phyloP scores from a whole-genome alignment of 129 eudicot genomes.

The Flaveria sonorensis region DNA sequence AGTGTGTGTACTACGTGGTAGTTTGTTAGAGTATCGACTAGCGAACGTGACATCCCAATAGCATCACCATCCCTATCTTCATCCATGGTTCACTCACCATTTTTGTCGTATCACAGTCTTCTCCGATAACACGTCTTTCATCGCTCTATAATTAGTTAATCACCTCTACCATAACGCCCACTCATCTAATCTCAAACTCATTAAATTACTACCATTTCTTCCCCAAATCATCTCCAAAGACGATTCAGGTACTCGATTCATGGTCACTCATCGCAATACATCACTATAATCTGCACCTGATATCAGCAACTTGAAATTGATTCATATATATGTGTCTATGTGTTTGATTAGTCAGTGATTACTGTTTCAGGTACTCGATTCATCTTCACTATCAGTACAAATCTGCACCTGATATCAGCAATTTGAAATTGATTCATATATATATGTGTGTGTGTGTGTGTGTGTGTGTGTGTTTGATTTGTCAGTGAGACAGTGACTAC shows the following conservation, averaged over 20 bases:
- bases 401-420: not conserved
- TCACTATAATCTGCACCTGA: too few species aligned
- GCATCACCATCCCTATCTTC: not conserved
- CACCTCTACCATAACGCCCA: not conserved
- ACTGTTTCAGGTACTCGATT: slow-evolving; percentile 13
- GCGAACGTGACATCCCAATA: not conserved
- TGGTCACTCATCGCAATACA: too few species aligned
- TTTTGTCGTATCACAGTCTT: slow-evolving; percentile 32
- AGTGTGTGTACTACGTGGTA: not conserved
- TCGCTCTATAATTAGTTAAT: not conserved
- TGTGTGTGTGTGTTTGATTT: too few species aligned
- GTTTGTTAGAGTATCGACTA: not conserved
- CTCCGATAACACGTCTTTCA: slow-evolving; percentile 20
- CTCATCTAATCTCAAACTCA: not conserved
- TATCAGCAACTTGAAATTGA: too few species aligned
- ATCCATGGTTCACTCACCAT: slow-evolving; percentile 19
- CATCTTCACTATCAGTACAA: not conserved
- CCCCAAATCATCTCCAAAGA: slow-evolving; percentile 12
- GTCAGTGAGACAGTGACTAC: not conserved
- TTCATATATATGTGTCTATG: too few species aligned
- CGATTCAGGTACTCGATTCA: too few species aligned
- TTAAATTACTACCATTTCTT: slow-evolving; percentile 15
- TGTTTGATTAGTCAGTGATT: too few species aligned
- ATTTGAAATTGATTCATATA: too few species aligned
- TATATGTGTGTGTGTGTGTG: not conserved